A percentile compares a stretch with the other conserved stretches of the same genome.
phyloP scores from a whole-genome alignment of 768 basidiomycete genomes.

The Leucogyrophana mollusca region DNA sequence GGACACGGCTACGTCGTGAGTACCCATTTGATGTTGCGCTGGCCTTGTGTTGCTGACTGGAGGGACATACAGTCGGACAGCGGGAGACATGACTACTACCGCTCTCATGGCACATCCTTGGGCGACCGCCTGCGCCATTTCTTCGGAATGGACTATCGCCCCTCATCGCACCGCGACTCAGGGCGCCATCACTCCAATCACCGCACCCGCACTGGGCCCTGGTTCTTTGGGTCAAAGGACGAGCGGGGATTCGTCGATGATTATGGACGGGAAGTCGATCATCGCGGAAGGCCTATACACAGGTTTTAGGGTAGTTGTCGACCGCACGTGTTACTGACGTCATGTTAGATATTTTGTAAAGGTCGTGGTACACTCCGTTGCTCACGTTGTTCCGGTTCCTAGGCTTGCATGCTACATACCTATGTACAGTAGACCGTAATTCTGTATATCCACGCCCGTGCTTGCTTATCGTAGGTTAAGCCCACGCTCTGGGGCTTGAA shows the following conservation, averaged over 20 bases:
- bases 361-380: too few relatives aligned
- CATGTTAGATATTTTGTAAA: too few relatives aligned
- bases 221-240: slow-evolving; percentile 18
- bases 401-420: too few relatives aligned
- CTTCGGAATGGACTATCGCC: slow-evolving; percentile 30
- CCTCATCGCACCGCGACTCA: slow-evolving; percentile 7
- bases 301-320: background rate
- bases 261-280: slow-evolving; percentile 27
- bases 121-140: slow-evolving; percentile 38
- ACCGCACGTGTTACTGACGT: too few relatives aligned
- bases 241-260: slow-evolving; percentile 17
- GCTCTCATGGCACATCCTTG: slow-evolving; percentile 18
- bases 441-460: too few relatives aligned
- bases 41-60: background rate
- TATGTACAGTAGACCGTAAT: too few relatives aligned
- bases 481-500: too few relatives aligned
- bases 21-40: background rate
- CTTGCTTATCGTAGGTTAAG: too few relatives aligned
- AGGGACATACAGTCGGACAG: slow-evolving; percentile 14
- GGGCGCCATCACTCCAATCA: slow-evolving; percentile 17
- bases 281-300: slow-evolving; percentile 13
- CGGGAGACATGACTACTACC: slow-evolving; percentile 12
- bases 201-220: slow-evolving; percentile 17
- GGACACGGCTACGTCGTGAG: slow-evolving; percentile 15
- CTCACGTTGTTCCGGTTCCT: too few relatives aligned